A percentile compares a stretch with the other conserved stretches of the same genome.
Evolutionary conservation across 192 early-diverging fungal species (phyloP).

Genomic region (Gamsiella multidivaricata): DNA sequence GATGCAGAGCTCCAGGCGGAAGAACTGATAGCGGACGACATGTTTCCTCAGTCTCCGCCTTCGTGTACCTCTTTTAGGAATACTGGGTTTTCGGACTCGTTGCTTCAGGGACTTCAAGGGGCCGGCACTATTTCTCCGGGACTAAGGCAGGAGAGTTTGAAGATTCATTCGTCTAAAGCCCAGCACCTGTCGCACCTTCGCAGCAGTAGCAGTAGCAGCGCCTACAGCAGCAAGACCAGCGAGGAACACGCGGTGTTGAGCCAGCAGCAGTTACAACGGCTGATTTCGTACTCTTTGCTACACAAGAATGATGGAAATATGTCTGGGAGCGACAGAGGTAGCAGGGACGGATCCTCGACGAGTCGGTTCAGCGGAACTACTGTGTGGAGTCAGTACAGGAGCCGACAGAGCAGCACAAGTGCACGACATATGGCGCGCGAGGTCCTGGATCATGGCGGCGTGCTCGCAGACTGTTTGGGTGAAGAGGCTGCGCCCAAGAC

Average conservation of each 20-base stretch:
- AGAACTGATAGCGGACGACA: conserved; percentile 27
- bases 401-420: conserved; percentile 23
- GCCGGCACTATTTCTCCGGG: background rate
- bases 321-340: background rate
- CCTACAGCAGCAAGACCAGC: background rate
- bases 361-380: conserved; percentile 13
- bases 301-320: conserved; percentile 5
- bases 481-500: background rate
- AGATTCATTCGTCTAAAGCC: background rate
- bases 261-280: conserved; percentile 16
- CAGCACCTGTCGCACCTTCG: background rate
- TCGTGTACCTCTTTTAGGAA: background rate
- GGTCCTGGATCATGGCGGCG: conserved; percentile 26
- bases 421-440: conserved; percentile 20
- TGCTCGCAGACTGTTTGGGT: conserved; percentile 17
- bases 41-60: conserved; percentile 20
- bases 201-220: background rate
- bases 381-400: conserved; percentile 24
- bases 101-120: background rate
- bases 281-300: conserved; percentile 21
- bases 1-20: conserved; percentile 45
- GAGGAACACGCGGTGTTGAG: background rate
- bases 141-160: background rate
- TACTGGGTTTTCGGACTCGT: background rate
- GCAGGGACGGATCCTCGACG: background rate